Base-by-base conservation (phyloP, 2,329 filamentous ascomycete species). In the Cryoendolithus antarcticus region DNA sequence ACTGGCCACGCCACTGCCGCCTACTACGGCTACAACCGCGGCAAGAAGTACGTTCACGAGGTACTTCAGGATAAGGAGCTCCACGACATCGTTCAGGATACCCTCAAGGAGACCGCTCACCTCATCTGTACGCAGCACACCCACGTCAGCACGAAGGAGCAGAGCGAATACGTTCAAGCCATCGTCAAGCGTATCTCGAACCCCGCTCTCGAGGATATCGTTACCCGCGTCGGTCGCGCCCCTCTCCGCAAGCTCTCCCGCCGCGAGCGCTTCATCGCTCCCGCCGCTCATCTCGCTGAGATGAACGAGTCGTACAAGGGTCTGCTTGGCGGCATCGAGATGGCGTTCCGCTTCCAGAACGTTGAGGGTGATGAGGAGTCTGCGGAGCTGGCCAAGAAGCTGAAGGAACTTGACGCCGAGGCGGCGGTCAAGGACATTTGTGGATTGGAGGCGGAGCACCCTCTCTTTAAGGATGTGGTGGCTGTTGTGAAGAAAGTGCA, bases 1-100 rank as follows among this genome's bases (percentile, higher is more conserved):
- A 98, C 91, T 15, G 83, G 86, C 40, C 91, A 98, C 61, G 91
- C 91, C 44, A 93, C 89, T 6, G 88, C 88, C 12, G 89, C 91
- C 44, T 96, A 96, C 74, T 88, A 91, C 63, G 89, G 88, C 40
- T 83, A 93, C 73, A 74, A 86, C 66, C 75, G 79, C 49, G 79
- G 83, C 57, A 89, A 93, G 72, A 72, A 75, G 57, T 93, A 82
- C 44, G 86, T 98, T 50, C 85, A 91, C 59, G 89, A 96, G 54
- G 82, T 88, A 6, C 74, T 96, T 47, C 75, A 77, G 45, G 86
- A 96, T 59, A 70, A 77, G 56, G 72, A 78, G 54, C 93, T 98
- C 56, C 75, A 83, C 62, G 68, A 75, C 35, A 77, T 86, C 52
- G 89, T 98, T 36, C 77, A 80, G 49, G 77, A 77, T 44, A 85